phyloP scores from a whole-genome alignment of 441 rosid genomes.

The Syzygium malaccense region DNA sequence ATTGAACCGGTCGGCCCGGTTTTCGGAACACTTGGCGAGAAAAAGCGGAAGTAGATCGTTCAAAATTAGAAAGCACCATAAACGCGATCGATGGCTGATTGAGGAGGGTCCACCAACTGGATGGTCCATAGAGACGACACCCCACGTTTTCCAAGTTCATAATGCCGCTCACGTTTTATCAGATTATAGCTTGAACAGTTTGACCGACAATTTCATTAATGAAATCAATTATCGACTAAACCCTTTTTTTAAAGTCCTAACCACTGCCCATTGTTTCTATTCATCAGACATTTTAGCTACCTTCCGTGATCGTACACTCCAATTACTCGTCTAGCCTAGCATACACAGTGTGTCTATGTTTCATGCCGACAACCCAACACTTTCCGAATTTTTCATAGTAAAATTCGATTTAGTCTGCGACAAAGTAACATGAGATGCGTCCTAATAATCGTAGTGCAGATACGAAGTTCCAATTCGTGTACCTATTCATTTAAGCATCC shows the following conservation, averaged over 20 bases:
- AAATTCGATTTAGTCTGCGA: background rate
- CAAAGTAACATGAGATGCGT: background rate
- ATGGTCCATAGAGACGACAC: background rate
- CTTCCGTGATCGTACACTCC: background rate
- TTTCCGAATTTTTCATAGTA: background rate
- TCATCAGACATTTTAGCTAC: background rate
- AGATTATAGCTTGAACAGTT: background rate
- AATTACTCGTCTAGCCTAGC: background rate
- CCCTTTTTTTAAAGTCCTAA: background rate
- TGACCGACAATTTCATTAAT: background rate
- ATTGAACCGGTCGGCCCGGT: rapidly evolving
- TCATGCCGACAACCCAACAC: background rate
- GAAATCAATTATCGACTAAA: background rate
- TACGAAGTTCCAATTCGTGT: background rate
- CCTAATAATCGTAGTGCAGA: background rate
- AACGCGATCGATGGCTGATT: background rate
- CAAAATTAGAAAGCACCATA: background rate
- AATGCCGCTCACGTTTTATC: background rate
- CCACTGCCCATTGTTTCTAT: background rate
- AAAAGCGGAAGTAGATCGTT: background rate
- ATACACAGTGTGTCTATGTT: background rate
- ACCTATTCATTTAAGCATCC: background rate
- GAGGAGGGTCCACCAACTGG: background rate
- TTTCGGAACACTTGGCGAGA: too few species aligned
- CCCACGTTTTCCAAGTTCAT: background rate